Base-by-base conservation (phyloP, 1,284 basidiomycete species). In the Apiotrichum sp. region DNA sequence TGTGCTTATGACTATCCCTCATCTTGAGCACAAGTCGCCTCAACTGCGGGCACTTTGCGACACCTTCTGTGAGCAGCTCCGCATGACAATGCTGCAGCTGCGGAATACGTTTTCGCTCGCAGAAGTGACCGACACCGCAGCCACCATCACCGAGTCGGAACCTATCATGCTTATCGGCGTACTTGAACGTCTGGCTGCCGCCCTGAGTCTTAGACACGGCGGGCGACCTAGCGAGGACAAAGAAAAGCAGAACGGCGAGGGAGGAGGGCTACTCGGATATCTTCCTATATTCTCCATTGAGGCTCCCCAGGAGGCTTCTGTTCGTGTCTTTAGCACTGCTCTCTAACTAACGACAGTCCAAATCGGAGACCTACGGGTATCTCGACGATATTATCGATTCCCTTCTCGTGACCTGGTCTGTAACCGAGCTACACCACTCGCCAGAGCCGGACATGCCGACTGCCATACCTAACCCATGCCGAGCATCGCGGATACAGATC, bases 1-100 rank as follows among this genome's bases (percentile, higher is more conserved):
- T 70, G 81, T 97, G 55, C 81, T 97, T 52, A 90, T 90, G 86
- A 88, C 89, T 0, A 78, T 93, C 7, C 86, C 89, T 0, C 84
- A 44, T 78, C 82, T 29, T 77, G 89, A 62, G 52, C 40, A 53
- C 50, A 57, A 55, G 6, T 82, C 84, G 43, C 76, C 80, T 13
- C 80, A 87, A 41, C 79, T 96, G n/a, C 79, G 84, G 13, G 86
- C 90, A 1, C 78, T 98, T 29, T 86, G 84, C 59, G 89, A 92
- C 60, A 87, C 87, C 63, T 73, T 96, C 50, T 89, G 89, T 69
- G 79, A 82, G 39, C 88, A 93, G 60, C 73, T 95, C n/a, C 80
- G 81, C 13, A 69, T 73, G 9, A 79, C 32, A 66, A 80, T 61
- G 75, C 73, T 53, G 79, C 80, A 34, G 74, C 77, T 52, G 68